Evolutionary conservation across 2,329 filamentous ascomycete species (phyloP), one percentile per base, ranked within the genome.

Genomic region (Colletotrichum cuscutae): DNA sequence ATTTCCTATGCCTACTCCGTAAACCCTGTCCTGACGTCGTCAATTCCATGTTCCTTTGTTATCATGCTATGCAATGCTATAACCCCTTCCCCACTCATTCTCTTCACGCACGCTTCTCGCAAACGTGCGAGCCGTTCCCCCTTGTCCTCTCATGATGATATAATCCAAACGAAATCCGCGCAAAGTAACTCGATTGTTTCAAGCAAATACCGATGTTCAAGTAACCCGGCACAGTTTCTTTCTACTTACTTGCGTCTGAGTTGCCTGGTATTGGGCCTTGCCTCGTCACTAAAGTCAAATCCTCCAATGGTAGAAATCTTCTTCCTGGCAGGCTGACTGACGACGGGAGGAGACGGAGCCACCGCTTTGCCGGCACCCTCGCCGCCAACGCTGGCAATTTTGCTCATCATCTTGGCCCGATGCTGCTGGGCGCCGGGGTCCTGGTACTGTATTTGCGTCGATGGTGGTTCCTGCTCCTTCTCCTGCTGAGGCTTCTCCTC

Each of bases 371-470:
- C 42, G 8, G 42, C 19, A n/a, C 19, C 42, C 42, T 70, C 56
- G 56, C 35, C 24, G 7, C 69, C 69, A 15, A 42, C 74, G 9
- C 62, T 65, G 70, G 79, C 68, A 81, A 88, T 86, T 74, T 83
- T 84, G 64, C 78, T 84, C 81, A 88, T 83, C 22, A 89, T 76
- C 73, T 81, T 80, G 35, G 81, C 83, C 76, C 84, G 86, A 64
- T 81, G 81, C 71, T 81, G 79, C 73, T 83, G 80, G 3, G 87
- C 87, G 22, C 87, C 84, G 0, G 87, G 85, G 70, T 89, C 87
- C 5, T 85, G 82, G 69, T 90, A 90, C 71, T 84, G 84, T 3
- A 91, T 80, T 78, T 91, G 88, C 8, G 89, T 90, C 2, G 85
- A 81, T 0, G 84, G 82, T 7, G 85, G 86, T 7, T 79, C 46